These are phyloP conservation scores for Penicillium psychrofluorescens DNA, from an alignment of 495 filamentous ascomycete species.

Conservation along the genomic window DNA sequence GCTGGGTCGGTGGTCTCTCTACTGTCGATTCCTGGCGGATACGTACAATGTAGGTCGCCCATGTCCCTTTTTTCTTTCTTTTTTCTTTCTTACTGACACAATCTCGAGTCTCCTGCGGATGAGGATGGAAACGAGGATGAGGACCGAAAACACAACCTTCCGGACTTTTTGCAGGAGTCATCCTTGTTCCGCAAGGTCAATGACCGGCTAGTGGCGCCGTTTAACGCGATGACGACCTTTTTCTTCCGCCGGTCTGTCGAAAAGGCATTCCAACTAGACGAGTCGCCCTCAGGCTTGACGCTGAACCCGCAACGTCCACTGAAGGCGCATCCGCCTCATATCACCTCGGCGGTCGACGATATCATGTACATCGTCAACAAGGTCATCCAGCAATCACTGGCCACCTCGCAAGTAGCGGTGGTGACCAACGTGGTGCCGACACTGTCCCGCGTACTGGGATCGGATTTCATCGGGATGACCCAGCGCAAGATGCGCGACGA, in stretches of 20 bases:
- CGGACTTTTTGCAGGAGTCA: constrained; percentile 66
- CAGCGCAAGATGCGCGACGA: constrained; percentile 97
- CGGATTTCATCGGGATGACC: constrained; percentile 94
- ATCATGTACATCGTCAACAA: constrained; percentile 99
- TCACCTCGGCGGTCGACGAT: constrained; percentile 93
- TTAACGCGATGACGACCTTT: constrained; percentile 85
- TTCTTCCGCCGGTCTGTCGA: constrained; percentile 95
- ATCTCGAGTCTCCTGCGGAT: constrained; percentile 6
- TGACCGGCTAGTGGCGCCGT: constrained; percentile 63
- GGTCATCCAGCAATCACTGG: constrained; percentile 74
- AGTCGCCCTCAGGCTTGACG: constrained; percentile 72
- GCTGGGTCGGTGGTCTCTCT: constrained; percentile 89
- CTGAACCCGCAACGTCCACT: constrained; percentile 63
- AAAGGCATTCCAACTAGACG: constrained; percentile 97
- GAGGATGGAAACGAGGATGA: constrained; percentile 20
- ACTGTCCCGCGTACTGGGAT: constrained; percentile 76
- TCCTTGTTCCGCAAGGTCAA: constrained; percentile 68
- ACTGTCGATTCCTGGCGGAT: constrained; percentile 77
- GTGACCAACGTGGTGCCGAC: constrained; percentile 70
- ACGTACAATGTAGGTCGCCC: constrained; percentile 63
- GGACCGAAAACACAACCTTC: constrained; percentile 38
- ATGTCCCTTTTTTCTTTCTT: constrained; percentile 11
- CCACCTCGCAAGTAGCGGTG: constrained; percentile 73
- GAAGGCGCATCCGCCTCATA: constrained; percentile 71
- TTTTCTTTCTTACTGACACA: constrained; percentile 17